These are phyloP conservation scores for Pisolithus thermaeus DNA, from an alignment of 1,284 basidiomycete species.

Conservation along the genomic window DNA sequence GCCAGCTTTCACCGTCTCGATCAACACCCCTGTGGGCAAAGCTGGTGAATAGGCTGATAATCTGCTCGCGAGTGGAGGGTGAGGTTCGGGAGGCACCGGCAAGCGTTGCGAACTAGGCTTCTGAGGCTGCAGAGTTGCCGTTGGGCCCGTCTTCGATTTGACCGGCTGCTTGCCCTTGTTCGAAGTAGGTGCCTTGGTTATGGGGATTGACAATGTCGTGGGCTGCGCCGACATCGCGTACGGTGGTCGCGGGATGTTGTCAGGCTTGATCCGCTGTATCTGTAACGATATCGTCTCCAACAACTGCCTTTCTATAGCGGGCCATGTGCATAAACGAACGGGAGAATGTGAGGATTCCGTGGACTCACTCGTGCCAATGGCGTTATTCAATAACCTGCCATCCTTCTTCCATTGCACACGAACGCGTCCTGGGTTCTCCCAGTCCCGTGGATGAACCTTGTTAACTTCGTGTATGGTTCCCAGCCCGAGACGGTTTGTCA, in stretches of 20 bases:
- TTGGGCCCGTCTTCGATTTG: constrained; percentile 32
- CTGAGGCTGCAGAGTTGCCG: constrained; percentile 19
- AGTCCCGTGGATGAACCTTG: constrained; percentile 90
- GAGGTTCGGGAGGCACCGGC: constrained; percentile 50
- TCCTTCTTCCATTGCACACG: constrained; percentile 89
- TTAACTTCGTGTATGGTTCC: constrained; percentile 82
- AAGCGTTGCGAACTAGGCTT: constrained; percentile 24
- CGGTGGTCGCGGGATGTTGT: constrained; percentile 64
- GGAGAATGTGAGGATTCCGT: constrained; percentile 2
- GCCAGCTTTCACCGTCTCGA: constrained; percentile 75
- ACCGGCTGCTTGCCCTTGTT: constrained; percentile 41
- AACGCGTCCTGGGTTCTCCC: constrained; percentile 94
- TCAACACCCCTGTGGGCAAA: constrained; percentile 62
- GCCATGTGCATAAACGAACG: constrained; percentile 1
- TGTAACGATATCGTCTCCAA: constrained; percentile 71
- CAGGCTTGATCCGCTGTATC: constrained; percentile 71
- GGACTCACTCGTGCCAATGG: constrained; percentile 75
- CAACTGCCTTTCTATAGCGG: constrained; percentile 70
- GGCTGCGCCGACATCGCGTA: constrained; percentile 33
- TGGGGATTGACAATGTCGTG: constrained; percentile 17
- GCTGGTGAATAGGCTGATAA: constrained; percentile 67
- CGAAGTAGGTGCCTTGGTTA: constrained; percentile 23
- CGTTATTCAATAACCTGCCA: constrained; percentile 62
- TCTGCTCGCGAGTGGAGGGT: constrained; percentile 47
- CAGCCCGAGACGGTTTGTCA: constrained; percentile 71